phyloP scores from a whole-genome alignment of 139 green algal species.

The Closterium sp. region DNA sequence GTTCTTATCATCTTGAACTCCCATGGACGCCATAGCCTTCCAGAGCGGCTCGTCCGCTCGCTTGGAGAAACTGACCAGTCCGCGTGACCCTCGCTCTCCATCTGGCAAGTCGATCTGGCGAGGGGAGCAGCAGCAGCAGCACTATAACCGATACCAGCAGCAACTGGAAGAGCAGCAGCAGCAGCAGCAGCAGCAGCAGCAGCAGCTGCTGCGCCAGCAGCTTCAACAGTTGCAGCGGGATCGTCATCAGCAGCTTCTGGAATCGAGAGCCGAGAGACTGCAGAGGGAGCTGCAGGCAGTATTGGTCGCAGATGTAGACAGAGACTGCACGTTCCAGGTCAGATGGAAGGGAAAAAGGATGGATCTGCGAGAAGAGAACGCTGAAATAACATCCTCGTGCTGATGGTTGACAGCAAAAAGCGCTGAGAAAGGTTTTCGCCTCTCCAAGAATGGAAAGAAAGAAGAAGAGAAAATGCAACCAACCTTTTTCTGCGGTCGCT shows the following conservation, averaged over 20 bases:
- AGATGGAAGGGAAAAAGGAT: no score
- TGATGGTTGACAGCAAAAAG: no score
- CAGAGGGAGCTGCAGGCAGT: not conserved
- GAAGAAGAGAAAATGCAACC: no score
- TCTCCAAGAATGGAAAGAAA: no score
- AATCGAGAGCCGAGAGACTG: not conserved
- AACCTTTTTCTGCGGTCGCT: no score
- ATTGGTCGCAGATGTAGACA: not conserved
- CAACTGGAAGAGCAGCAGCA: not conserved
- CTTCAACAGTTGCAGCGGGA: not conserved
- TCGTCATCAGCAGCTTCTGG: not conserved
- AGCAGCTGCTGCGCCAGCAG: not conserved
- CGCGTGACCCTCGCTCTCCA: not conserved
- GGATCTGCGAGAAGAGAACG: not conserved
- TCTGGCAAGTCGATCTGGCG: not conserved
- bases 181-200: not conserved
- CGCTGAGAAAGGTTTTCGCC: no score
- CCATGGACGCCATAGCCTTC: not conserved
- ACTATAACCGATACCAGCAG: not conserved
- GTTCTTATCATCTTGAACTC: not conserved
- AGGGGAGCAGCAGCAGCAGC: not conserved
- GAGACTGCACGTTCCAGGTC: not conserved
- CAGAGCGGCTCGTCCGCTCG: not conserved
- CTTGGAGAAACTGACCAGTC: not conserved
- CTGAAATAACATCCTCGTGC: not conserved